Percentiles rank a stretch among this genome's conserved stretches.
Evolutionary conservation across 495 filamentous ascomycete species (phyloP).

Genomic region (Xylaria venustula): DNA sequence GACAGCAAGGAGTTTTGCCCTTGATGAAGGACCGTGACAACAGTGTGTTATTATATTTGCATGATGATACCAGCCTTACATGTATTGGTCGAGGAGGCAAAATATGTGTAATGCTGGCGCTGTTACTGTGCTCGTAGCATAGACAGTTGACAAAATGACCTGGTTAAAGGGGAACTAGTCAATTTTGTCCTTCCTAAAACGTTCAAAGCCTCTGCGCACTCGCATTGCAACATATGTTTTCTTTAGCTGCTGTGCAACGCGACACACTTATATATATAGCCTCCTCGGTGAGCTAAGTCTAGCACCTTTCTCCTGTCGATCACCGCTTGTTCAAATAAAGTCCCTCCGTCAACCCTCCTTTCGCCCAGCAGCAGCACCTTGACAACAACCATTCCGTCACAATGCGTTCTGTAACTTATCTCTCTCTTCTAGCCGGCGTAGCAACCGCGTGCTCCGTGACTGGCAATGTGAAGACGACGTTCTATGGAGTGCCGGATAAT

Average conservation of each 20-base stretch:
- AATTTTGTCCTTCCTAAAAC: slow-evolving; percentile 5
- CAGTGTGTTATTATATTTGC: too few relatives aligned
- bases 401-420: not conserved
- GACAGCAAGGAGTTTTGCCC: not conserved
- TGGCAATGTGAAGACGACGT: slow-evolving; percentile 28
- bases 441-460: slow-evolving; percentile 25
- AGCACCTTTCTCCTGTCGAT: not conserved
- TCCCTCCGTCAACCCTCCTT: not conserved
- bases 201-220: not conserved
- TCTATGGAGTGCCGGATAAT: slow-evolving; percentile 47
- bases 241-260: not conserved
- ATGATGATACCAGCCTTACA: not conserved
- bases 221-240: slow-evolving; percentile 8
- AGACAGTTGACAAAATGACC: not conserved
- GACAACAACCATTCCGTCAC: not conserved
- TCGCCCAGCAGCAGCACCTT: not conserved
- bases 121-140: not conserved
- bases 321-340: not conserved
- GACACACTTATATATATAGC: not conserved
- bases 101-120: not conserved
- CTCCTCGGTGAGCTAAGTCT: not conserved
- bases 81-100: not conserved
- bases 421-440: slow-evolving; percentile 9
- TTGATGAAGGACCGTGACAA: too few relatives aligned
- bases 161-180: not conserved